A percentile compares a stretch with the other conserved stretches of the same genome.
Evolutionary conservation across 164 flowering plant species (phyloP).

Genomic region (Stephania japonica): DNA sequence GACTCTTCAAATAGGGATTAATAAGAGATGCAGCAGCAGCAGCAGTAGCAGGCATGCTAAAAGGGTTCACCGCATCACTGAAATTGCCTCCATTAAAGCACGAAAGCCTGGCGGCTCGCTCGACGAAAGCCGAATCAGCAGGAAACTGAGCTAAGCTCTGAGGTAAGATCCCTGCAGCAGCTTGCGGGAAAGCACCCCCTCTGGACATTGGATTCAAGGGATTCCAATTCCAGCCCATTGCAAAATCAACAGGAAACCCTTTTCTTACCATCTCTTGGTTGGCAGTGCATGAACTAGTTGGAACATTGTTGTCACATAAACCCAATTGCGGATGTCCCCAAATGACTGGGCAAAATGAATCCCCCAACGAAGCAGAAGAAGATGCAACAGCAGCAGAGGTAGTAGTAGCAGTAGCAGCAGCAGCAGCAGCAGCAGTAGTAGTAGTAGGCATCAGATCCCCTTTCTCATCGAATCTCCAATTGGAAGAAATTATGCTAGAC

Average conservation of each 20-base stretch:
- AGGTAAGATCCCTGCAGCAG: conserved; percentile 44
- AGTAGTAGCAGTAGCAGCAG: no score
- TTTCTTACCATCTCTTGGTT: conserved; percentile 26
- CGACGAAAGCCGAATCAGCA: conserved; percentile 79
- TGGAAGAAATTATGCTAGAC: conserved; percentile 37
- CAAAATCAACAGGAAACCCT: conserved; percentile 29
- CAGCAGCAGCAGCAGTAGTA: no score
- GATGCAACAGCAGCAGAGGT: no score
- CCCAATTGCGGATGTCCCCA: conserved; percentile 45
- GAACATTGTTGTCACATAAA: conserved; percentile 32
- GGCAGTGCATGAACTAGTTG: conserved; percentile 29
- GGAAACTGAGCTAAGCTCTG: conserved; percentile 71
- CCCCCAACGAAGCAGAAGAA: conserved; percentile 47
- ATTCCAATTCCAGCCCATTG: conserved; percentile 60
- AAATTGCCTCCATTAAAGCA: conserved; percentile 68
- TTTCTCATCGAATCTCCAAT: conserved; percentile 40
- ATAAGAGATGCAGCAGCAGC: conserved; percentile 34
- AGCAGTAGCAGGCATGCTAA: conserved; percentile 29
- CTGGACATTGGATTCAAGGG: conserved; percentile 36
- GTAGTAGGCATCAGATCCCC: conserved; percentile 35
- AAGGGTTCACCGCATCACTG: conserved; percentile 50
- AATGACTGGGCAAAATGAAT: conserved; percentile 45
- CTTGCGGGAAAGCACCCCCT: conserved; percentile 41
- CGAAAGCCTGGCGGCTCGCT: conserved; percentile 87
- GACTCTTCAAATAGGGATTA: conserved; percentile 33